phyloP scores from a whole-genome alignment of 116 monocot genomes.

The Cymodocea nodosa region DNA sequence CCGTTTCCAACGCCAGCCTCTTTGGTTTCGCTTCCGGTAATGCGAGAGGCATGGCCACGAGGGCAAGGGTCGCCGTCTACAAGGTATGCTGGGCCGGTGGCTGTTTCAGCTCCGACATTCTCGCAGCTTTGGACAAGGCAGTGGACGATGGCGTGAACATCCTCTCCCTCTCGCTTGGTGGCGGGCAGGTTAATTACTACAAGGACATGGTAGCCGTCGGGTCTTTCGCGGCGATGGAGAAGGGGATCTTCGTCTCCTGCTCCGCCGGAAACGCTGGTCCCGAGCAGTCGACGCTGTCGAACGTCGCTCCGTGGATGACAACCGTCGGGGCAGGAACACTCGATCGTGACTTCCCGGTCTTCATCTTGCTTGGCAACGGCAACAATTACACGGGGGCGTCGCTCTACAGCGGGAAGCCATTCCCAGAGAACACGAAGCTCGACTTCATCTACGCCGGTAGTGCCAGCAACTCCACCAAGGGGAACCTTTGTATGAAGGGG shows the following conservation, averaged over 20 bases:
- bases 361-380: constrained; percentile 28
- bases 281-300: constrained; percentile 34
- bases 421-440: constrained; percentile 23
- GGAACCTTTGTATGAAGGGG: constrained; percentile 63
- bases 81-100: constrained; percentile 88
- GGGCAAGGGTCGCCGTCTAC: constrained; percentile 64
- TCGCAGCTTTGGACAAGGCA: constrained; percentile 80
- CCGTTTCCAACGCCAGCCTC: constrained; percentile 68
- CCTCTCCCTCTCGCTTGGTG: constrained; percentile 88
- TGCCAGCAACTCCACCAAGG: constrained; percentile 25
- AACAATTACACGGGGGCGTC: constrained; percentile 51
- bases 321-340: constrained; percentile 87
- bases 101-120: constrained; percentile 89
- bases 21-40: constrained; percentile 86
- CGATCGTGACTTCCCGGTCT: constrained; percentile 83
- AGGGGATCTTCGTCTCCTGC: constrained; percentile 82
- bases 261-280: constrained; percentile 94
- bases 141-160: constrained; percentile 69
- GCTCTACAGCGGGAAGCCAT: constrained; percentile 63
- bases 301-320: constrained; percentile 87
- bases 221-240: constrained; percentile 49
- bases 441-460: constrained; percentile 32
- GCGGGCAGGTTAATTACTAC: constrained; percentile 54
- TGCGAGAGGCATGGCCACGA: constrained; percentile 72
- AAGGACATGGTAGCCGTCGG: constrained; percentile 71